Evolutionary conservation across 1,284 basidiomycete species (phyloP), one percentile per base, ranked within the genome.

Genomic region (Taiwanofungus camphoratus): DNA sequence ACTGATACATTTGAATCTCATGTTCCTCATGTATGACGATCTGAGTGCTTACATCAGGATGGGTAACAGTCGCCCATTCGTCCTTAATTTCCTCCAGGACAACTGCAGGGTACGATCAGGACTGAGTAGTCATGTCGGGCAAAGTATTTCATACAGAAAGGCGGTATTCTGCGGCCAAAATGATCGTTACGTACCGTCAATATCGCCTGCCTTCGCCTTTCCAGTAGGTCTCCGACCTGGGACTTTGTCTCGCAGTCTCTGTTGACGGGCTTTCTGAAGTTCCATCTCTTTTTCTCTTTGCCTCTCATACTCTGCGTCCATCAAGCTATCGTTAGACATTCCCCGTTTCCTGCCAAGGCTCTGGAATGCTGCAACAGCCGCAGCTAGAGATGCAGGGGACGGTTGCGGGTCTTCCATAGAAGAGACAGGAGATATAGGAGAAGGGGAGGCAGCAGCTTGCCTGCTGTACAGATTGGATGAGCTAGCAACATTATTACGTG

Each of bases 51-150:
- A 91, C 89, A 61, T 93, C 87, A 36, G 84, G 78, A 51, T 92
- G 80, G 46, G 88, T 79, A 35, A 94, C 80, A 56, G 90, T 85
- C 48, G 89, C 87, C 92, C 92, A 98, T 46, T 90, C 90, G 52
- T 87, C 83, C 56, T 79, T 81, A 49, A 97, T 88, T 60, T 87
- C 79, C 49, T 87, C 80, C 50, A 98, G 66, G 3, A 96, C 79
- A 46, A 82, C 90, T 92, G 52, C 0, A 44, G 13, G 27, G 6
- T 22, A 18, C n/a, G 18, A 36, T 54, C 23, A 53, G 48, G 20
- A 32, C 24, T 11, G 8, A 9, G 7, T 22, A 15, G 29, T 3
- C 3, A 3, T 15, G 15, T 27, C 12, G 15, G 19, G 8, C 22
- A 19, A 19, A n/a, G 23, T 23, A 32, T 13, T 35, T 15, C 19